These are phyloP conservation scores for Trypanosoma conorhini DNA, from an alignment of 208 protist genomes.

Conservation along the genomic window DNA sequence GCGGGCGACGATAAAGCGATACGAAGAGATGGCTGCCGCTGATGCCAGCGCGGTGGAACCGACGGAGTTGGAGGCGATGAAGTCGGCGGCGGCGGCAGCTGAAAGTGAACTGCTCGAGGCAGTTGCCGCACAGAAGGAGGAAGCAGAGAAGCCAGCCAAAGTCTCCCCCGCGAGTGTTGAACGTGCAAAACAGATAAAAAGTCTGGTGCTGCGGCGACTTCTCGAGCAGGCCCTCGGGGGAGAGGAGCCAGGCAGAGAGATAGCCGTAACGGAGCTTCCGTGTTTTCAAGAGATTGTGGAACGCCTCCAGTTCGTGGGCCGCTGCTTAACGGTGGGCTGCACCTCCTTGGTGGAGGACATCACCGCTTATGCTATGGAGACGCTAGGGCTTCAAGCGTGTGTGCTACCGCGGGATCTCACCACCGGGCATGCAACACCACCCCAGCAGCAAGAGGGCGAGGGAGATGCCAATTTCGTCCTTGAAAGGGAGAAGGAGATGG, in stretches of 20 bases:
- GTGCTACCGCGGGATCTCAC: conserved; percentile 29
- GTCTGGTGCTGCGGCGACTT: conserved; percentile 22
- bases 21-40: conserved; percentile 4
- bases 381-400: conserved; percentile 47
- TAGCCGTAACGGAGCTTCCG: conserved; percentile 16
- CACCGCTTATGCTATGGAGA: conserved; percentile 45
- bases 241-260: not conserved
- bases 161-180: not conserved
- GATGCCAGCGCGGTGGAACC: conserved; percentile 24
- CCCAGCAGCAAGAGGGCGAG: not conserved
- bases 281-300: conserved; percentile 30
- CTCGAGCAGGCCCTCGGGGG: conserved; percentile 8
- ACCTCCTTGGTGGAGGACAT: conserved; percentile 41
- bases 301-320: conserved; percentile 21
- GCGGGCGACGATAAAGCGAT: conserved; percentile 29
- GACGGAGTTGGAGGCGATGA: conserved; percentile 33
- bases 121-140: conserved; percentile 32
- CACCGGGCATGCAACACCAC: not conserved
- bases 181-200: conserved; percentile 36
- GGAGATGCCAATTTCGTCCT: conserved; percentile 1
- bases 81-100: conserved; percentile 20
- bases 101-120: conserved; percentile 46
- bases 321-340: conserved; percentile 32
- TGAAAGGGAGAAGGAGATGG: conserved; percentile 41
- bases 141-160: conserved; percentile 8